Conservation (phyloP, 108 stramenopile species). For the Fistulifera pelliculosa region DNA sequence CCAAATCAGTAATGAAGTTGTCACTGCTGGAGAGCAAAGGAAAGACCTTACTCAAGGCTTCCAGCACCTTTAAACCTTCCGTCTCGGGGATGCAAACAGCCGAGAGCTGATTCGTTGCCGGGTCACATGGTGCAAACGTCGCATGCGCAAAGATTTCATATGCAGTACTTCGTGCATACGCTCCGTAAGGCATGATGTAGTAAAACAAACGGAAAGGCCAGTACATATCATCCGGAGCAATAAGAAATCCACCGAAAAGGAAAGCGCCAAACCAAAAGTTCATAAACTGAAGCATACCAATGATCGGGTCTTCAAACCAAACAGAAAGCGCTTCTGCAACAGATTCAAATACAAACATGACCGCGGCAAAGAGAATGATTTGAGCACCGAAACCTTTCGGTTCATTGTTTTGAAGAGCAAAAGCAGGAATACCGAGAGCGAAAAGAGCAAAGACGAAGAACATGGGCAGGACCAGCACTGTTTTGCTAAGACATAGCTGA, state of each 20-base stretch:
- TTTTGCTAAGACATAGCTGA: constrained; percentile 20
- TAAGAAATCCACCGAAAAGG: constrained; percentile 26
- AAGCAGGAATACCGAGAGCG: constrained; percentile 22
- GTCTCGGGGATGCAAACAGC: constrained; percentile 6
- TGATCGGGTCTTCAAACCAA: constrained; percentile 16
- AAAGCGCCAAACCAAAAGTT: constrained; percentile 26
- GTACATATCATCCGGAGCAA: constrained; percentile 20
- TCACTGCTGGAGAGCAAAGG: constrained; percentile 10
- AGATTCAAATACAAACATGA: constrained; percentile 12
- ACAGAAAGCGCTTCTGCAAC: constrained; percentile 9
- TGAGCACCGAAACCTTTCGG: constrained; percentile 4
- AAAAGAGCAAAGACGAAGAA: constrained; percentile 21
- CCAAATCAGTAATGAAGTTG: background rate
- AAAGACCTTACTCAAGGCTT: constrained; percentile 10
- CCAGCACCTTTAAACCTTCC: constrained; percentile 13
- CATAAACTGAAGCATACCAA: constrained; percentile 28
- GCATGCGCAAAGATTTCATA: constrained; percentile 10
- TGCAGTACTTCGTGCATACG: constrained; percentile 12
- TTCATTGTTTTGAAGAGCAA: constrained; percentile 10
- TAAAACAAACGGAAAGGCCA: constrained; percentile 22
- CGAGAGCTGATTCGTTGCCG: background rate
- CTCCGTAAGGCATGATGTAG: constrained; percentile 18
- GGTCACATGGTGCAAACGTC: constrained; percentile 12
- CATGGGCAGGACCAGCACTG: constrained; percentile 25
- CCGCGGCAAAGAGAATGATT: constrained; percentile 5